Evolutionary conservation across 1,284 basidiomycete genomes (phyloP), one percentile per base, ranked within the genome.

Genomic region (Austroboletus novae-zelandiae): DNA sequence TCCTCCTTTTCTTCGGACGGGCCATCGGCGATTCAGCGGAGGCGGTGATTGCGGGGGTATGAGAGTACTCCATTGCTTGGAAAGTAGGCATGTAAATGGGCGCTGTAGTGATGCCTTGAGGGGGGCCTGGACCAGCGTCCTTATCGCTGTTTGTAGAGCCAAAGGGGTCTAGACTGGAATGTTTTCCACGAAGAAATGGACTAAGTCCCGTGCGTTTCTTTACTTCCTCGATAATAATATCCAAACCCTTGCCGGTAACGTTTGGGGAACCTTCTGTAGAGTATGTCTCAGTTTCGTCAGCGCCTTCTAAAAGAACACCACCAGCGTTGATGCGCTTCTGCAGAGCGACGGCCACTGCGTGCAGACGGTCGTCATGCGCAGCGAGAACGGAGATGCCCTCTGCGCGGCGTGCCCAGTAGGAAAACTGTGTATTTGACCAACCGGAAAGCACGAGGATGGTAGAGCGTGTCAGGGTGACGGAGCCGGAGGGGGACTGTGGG

Each of bases 351-450:
- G 73, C 73, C 37, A 78, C 73, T 30, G 70, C 62, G 14, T 58
- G 66, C 25, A 77, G 65, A 31, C 71, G 70, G 29, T 63, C 61
- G 54, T 78, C 74, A 42, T 72, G 65, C 40, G 64, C 57, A 15
- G 68, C 65, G 30, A 77, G 68, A 34, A 78, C 74, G 50, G 73
- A 76, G 43, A 77, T 69, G 29, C 74, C 76, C 56, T 78, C 77
- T 7, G 70, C 65, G 25, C 75, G 74, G 44, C 75, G 74, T 20
- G 75, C 75, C 75, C 75, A 77, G 51, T 77, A 77, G 40, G 77
- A 77, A 47, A 78, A 78, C 52, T 77, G 75, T 5, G 75, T 77
- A 48, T 77, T 78, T 20, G 77, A 78, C 75, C 75, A 77, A 47
- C 75, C 75, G 5, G 74, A 76, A 40, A 77, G 69, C 40, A 71